Conservation (phyloP, 1,284 basidiomycete species). For the Cystobasidium slooffiae region DNA sequence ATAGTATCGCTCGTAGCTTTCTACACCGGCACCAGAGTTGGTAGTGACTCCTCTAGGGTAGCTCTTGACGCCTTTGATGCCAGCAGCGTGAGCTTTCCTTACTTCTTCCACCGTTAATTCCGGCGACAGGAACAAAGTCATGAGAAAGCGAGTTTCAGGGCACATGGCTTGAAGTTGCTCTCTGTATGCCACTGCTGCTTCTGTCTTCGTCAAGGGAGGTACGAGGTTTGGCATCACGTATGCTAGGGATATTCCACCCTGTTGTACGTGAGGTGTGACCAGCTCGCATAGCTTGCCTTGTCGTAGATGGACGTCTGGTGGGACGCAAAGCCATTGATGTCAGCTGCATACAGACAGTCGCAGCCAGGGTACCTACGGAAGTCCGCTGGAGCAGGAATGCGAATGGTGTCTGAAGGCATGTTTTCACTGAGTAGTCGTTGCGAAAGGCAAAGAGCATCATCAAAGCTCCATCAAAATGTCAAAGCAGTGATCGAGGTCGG, state of each 20-base stretch:
- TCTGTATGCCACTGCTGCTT: constrained; percentile 81
- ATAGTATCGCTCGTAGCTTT: constrained; percentile 94
- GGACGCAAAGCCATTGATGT: constrained; percentile 63
- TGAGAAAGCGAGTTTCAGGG: constrained; percentile 80
- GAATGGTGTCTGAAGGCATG: constrained; percentile 12
- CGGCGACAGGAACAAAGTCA: constrained; percentile 93
- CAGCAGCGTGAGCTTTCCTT: constrained; percentile 78
- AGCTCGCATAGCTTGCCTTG: constrained; percentile 81
- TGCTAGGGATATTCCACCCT: constrained; percentile 86
- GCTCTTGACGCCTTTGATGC: constrained; percentile 92
- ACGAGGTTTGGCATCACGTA: constrained; percentile 99
- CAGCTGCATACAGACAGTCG: neutral
- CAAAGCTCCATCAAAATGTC: neutral
- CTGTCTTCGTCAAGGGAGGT: constrained; percentile 86
- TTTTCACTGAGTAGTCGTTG: neutral
- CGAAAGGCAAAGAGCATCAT: neutral
- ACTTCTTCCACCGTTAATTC: constrained; percentile 90
- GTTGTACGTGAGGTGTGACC: constrained; percentile 85
- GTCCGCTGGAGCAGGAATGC: constrained; percentile 40
- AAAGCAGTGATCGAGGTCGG: neutral
- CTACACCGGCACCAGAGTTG: constrained; percentile 94
- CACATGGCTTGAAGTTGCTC: constrained; percentile 74
- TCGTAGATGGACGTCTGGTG: constrained; percentile 81
- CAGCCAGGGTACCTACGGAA: constrained; percentile 18
- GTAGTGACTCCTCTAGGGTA: constrained; percentile 98